Percentiles rank a stretch among this genome's conserved stretches.
These are phyloP conservation scores for Neurospora terricola DNA, from an alignment of 495 filamentous ascomycete genomes.

Conservation along the genomic window DNA sequence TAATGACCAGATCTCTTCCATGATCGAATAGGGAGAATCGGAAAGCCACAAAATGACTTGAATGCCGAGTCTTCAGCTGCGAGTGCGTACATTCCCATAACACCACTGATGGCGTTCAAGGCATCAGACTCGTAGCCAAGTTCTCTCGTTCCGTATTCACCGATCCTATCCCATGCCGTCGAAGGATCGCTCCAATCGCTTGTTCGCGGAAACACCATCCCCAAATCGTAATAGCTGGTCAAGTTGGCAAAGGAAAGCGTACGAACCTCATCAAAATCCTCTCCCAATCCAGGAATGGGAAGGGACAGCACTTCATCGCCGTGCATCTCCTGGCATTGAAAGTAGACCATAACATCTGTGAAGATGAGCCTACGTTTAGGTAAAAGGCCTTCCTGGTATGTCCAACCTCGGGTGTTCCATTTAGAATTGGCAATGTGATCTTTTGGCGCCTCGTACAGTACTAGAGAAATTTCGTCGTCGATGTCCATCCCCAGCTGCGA, in stretches of 20 bases:
- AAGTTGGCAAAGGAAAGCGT: rapidly evolving
- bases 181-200: background rate
- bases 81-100: background rate
- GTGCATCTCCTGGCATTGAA: constrained; percentile 22
- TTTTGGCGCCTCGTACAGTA: background rate
- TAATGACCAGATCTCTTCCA: background rate
- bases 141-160: background rate
- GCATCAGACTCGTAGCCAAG: background rate
- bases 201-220: background rate
- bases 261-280: background rate
- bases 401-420: constrained; percentile 32
- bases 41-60: background rate
- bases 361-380: constrained; percentile 13
- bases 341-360: constrained; percentile 24
- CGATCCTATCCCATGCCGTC: background rate
- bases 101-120: background rate
- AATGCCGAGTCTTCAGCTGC: background rate
- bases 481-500: background rate
- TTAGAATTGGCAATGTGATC: constrained; percentile 6
- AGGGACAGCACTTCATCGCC: constrained; percentile 6
- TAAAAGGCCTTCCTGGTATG: constrained; percentile 31
- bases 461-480: background rate
- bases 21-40: background rate
- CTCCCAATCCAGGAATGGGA: background rate
- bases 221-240: rapidly evolving